A percentile compares a stretch with the other conserved stretches of the same genome.
phyloP scores from a whole-genome alignment of 2,329 filamentous ascomycete species.

The Fusarium fujikuroi region DNA sequence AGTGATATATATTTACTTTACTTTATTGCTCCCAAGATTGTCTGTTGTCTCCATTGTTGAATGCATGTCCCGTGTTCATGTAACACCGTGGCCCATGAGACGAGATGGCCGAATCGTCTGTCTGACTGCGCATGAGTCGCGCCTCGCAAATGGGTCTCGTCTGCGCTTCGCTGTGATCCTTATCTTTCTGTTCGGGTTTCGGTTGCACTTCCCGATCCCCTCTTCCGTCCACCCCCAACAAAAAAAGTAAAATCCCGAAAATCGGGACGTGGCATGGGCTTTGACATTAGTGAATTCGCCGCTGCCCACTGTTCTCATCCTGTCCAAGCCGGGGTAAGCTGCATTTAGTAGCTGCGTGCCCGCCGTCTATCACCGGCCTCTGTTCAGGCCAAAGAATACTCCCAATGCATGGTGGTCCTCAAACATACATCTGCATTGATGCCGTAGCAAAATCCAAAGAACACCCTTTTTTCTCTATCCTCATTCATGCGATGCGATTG shows the following conservation, averaged over 20 bases:
- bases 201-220: slow-evolving; percentile 31
- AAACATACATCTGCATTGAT: slow-evolving; percentile 34
- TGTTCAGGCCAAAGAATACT: slow-evolving; percentile 35
- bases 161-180: slow-evolving; percentile 40
- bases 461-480: slow-evolving; percentile 4
- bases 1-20: slow-evolving; percentile 42
- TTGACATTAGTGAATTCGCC: slow-evolving; percentile 6
- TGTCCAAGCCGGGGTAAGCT: slow-evolving; percentile 36
- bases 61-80: slow-evolving; percentile 31
- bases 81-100: slow-evolving; percentile 38
- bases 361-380: slow-evolving; percentile 39
- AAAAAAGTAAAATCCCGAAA: slow-evolving; percentile 34
- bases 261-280: slow-evolving; percentile 28
- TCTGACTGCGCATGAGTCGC: slow-evolving; percentile 29
- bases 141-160: slow-evolving; percentile 35
- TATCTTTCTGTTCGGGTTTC: slow-evolving; percentile 19
- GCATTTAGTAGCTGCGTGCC: slow-evolving; percentile 23
- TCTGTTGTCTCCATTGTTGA: slow-evolving; percentile 28
- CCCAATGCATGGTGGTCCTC: slow-evolving; percentile 39
- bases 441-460: slow-evolving; percentile 25
- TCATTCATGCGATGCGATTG: slow-evolving; percentile 25
- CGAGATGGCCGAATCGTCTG: slow-evolving; percentile 9
- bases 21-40: slow-evolving; percentile 11
- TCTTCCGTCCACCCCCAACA: slow-evolving; percentile 29
- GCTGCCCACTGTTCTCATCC: slow-evolving; percentile 33